Evolutionary conservation across 305 asterid species (phyloP).

Genomic region (Coffea humblotiana): DNA sequence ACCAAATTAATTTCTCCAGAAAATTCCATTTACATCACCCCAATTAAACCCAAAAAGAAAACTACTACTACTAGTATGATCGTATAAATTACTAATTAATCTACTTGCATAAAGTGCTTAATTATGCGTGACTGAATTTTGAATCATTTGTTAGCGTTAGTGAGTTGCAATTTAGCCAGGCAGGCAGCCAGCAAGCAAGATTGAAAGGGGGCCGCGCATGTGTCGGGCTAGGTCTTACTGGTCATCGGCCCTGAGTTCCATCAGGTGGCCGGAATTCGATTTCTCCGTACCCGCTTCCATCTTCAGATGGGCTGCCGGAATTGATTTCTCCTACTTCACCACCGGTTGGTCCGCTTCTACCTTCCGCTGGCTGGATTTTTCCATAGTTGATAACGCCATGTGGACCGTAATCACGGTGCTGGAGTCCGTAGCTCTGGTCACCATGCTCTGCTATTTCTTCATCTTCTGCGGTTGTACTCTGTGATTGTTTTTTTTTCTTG

Average conservation of each 20-base stretch:
- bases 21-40: background rate
- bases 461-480: conserved; percentile 64
- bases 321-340: conserved; percentile 37
- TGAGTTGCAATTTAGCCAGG: too few species aligned
- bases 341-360: conserved; percentile 19
- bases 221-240: conserved; percentile 24
- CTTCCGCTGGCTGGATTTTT: conserved; percentile 32
- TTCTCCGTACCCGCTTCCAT: conserved; percentile 23
- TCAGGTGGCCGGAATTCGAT: conserved; percentile 55
- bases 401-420: conserved; percentile 41
- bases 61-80: too few species aligned
- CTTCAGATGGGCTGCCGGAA: conserved; percentile 51
- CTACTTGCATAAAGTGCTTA: background rate
- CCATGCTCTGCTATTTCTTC: conserved; percentile 63
- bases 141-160: too few species aligned
- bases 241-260: conserved; percentile 27
- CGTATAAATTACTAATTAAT: too few species aligned
- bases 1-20: background rate
- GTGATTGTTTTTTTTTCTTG: conserved; percentile 11
- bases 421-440: conserved; percentile 47
- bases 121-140: too few species aligned
- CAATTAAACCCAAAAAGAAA: too few species aligned
- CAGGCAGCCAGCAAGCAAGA: background rate
- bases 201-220: background rate
- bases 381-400: conserved; percentile 39